Evolutionary conservation across 1,139 yeast genomes (phyloP), one percentile per base, ranked within the genome.

Genomic region (Hanseniaspora uvarum): DNA sequence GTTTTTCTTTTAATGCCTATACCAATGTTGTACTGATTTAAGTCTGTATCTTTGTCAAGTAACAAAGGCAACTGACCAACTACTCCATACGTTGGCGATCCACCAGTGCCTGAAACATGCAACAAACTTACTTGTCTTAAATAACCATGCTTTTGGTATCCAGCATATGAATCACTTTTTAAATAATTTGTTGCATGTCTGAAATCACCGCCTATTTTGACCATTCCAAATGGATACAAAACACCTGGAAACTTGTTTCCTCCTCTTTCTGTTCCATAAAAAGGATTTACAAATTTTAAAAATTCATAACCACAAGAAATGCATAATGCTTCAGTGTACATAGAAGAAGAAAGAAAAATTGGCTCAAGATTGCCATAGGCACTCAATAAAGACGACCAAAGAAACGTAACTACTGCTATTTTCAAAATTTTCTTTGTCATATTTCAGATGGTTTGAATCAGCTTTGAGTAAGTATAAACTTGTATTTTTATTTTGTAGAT

Each of bases 51-150:
- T 24, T 11, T 19, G 4, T 46, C 36, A 10, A 37, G 4, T 26
- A 46, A 11, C 21, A 50, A 23, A 3, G 72, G 71, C 18, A 69
- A 57, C 57, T 69, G 72, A 2, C 70, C 57, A 8, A 68, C 70
- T 5, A 67, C 66, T 6, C 72, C 72, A 54, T 68, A 69, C 49
- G 68, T 65, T 3, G 71, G 72, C 1, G 72, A 68, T 10, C 74
- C 74, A 16, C 74, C 74, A 5, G 72, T 70, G 1, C 75, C 74
- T 31, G 70, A 64, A 50, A 70, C 73, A 56, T 71, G 74, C 68
- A 71, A 65, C 70, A 70, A 66, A 3, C 73, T 69, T 39, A 71
- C 61, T 8, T 72, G 74, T 23, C 61, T 59, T 28, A 71, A 60
- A 4, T 58, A 56, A 1, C 72, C 72, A 45, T 63, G 65, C 0